Evolutionary conservation across 1,284 basidiomycete genomes (phyloP).

Genomic region (Tilletia caries): DNA sequence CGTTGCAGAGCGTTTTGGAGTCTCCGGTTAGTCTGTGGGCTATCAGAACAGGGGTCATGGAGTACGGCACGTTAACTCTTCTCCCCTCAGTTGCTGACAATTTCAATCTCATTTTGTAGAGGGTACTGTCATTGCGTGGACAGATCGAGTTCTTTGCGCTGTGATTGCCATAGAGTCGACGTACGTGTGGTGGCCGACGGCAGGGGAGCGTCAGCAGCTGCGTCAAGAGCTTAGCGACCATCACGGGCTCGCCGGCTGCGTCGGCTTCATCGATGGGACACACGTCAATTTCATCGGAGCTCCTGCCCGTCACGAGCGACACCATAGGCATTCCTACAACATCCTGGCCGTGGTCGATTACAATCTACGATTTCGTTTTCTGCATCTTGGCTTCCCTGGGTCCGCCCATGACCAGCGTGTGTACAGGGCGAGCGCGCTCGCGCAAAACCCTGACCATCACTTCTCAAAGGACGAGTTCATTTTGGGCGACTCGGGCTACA

Average conservation of each 20-base stretch:
- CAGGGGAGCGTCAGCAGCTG: background rate
- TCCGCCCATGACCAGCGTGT: background rate
- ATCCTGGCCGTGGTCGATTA: background rate
- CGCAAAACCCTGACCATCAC: background rate
- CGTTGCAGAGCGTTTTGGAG: background rate
- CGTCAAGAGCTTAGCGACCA: background rate
- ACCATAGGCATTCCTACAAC: slow-evolving; percentile 3
- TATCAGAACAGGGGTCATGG: no score
- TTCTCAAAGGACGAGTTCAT: background rate
- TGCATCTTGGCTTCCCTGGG: background rate
- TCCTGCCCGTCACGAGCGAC: background rate
- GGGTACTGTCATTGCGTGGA: background rate
- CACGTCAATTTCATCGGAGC: background rate
- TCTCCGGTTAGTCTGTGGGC: background rate
- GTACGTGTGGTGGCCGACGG: background rate
- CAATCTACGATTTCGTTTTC: background rate
- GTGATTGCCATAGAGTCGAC: background rate
- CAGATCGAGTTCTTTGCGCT: background rate
- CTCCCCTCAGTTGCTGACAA: no score
- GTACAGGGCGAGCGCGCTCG: background rate
- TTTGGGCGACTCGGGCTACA: background rate
- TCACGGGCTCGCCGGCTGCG: background rate
- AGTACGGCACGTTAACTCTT: no score
- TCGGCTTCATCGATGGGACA: background rate
- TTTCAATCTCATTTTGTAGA: background rate